Conservation (phyloP, 148 eudicot genomes). For the Amaranthus hypochondriacus region DNA sequence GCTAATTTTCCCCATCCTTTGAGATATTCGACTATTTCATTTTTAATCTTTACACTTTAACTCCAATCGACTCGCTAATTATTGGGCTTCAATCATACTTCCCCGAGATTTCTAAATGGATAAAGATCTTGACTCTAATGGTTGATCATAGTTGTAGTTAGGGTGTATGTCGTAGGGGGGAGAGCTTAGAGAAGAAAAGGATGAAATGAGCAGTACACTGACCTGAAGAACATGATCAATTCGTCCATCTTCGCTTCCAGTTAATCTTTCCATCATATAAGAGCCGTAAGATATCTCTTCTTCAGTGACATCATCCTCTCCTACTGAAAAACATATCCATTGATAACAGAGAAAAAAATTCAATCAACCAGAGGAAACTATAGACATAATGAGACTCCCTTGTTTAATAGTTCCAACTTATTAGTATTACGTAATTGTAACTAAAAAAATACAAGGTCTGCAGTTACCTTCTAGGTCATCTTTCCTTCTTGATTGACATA, state of each 20-base stretch:
- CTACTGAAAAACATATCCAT: slow-evolving; percentile 39
- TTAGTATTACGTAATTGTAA: background rate
- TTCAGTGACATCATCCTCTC: slow-evolving; percentile 38
- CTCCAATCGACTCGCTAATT: no score
- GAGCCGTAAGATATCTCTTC: slow-evolving; percentile 81
- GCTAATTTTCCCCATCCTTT: no score
- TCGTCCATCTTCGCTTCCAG: slow-evolving; percentile 72
- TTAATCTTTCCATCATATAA: slow-evolving; percentile 84
- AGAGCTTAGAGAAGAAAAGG: background rate
- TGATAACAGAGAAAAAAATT: background rate
- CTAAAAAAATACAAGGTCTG: background rate
- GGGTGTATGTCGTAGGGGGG: background rate
- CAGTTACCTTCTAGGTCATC: slow-evolving; percentile 54
- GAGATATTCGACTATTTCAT: no score
- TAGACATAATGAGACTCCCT: background rate
- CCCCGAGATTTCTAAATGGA: background rate
- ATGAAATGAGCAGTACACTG: slow-evolving; percentile 6
- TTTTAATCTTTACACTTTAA: no score
- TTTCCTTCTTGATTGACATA: slow-evolving; percentile 61
- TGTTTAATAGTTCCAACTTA: background rate
- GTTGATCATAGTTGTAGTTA: background rate
- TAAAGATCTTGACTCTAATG: background rate
- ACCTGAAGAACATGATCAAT: slow-evolving; percentile 93
- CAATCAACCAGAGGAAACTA: background rate
- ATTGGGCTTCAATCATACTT: background rate